Conservation (phyloP, 177 flowering plant species). For the Vitis hybrid region DNA sequence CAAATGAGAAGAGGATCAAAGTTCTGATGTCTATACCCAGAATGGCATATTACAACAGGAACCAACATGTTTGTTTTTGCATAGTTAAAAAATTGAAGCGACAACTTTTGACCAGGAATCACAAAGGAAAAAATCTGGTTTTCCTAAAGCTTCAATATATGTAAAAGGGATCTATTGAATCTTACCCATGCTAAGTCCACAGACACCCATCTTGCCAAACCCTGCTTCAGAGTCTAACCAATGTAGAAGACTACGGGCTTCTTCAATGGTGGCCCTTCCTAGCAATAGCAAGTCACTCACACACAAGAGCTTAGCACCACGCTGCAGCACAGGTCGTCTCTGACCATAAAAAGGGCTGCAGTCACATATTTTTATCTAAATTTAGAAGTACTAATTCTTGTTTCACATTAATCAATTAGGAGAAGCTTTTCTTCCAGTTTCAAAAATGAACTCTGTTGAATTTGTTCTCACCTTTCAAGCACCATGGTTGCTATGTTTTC, state of each 20-base stretch:
- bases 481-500: conserved; percentile 99
- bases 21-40: too few species aligned
- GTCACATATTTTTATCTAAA: conserved; percentile 11
- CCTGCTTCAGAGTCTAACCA: conserved; percentile 92
- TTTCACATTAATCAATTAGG: too few species aligned
- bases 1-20: not conserved
- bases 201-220: conserved; percentile 87
- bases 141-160: too few species aligned
- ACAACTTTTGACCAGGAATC: too few species aligned
- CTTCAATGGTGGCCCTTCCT: conserved; percentile 95
- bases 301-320: conserved; percentile 88
- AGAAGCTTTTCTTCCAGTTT: not conserved
- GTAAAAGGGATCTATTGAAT: not conserved
- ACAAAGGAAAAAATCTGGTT: too few species aligned
- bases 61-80: too few species aligned
- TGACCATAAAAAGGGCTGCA: conserved; percentile 94
- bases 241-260: conserved; percentile 78
- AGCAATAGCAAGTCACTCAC: conserved; percentile 92
- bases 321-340: conserved; percentile 83
- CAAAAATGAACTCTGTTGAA: conserved; percentile 1
- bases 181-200: conserved; percentile 99
- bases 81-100: too few species aligned
- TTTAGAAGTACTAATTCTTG: too few species aligned
- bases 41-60: too few species aligned
- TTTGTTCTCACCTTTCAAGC: conserved; percentile 76